Evolutionary conservation across 306 rosid genomes (phyloP).

Genomic region (Pueraria montana): DNA sequence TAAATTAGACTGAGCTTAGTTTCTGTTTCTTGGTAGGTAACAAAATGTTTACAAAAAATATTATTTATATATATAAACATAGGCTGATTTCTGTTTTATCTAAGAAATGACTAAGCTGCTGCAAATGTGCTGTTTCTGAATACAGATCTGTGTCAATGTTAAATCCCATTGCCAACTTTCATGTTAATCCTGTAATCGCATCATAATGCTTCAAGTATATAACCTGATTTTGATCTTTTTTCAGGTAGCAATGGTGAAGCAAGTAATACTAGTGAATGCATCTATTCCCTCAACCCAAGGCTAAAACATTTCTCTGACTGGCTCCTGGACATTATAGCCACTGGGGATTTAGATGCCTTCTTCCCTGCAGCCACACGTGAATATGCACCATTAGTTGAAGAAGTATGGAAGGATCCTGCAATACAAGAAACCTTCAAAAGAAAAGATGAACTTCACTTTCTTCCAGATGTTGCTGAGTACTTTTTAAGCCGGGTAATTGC

Average conservation of each 20-base stretch:
- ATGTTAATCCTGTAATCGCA: conserved; percentile 10
- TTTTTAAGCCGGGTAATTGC: conserved; percentile 86
- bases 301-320: conserved; percentile 98
- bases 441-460: conserved; percentile 92
- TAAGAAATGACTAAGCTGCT: conserved; percentile 29
- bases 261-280: conserved; percentile 59
- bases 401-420: conserved; percentile 97
- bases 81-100: background rate
- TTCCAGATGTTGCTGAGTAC: conserved; percentile 91
- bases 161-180: background rate
- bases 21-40: background rate
- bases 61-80: background rate
- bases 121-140: conserved; percentile 35
- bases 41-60: background rate
- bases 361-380: conserved; percentile 99
- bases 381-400: conserved; percentile 98
- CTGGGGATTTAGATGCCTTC: conserved; percentile 98
- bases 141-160: conserved; percentile 5
- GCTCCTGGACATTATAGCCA: conserved; percentile 96
- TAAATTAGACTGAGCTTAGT: background rate
- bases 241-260: conserved; percentile 65
- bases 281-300: conserved; percentile 93
- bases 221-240: conserved; percentile 48
- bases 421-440: conserved; percentile 93
- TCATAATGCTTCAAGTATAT: conserved; percentile 38